Conservation (phyloP, 768 basidiomycete genomes). For the Sporobolomyces phaffii region DNA sequence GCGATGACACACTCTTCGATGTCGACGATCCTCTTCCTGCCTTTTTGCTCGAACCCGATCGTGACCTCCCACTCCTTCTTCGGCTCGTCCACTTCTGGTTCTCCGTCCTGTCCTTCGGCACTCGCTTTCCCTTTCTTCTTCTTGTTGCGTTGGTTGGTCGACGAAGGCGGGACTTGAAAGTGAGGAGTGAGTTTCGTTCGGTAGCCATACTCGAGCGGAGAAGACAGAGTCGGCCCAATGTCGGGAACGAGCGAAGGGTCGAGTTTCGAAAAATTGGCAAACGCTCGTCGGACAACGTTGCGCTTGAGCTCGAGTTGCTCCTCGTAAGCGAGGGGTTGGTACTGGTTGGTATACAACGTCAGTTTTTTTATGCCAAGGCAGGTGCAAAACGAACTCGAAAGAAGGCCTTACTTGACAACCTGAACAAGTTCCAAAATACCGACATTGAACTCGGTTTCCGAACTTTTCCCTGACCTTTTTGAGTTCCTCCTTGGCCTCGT, state of each 20-base stretch:
- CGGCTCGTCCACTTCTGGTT: slow-evolving; percentile 18
- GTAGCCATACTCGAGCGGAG: slow-evolving; percentile 83
- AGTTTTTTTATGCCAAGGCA: slow-evolving; percentile 9
- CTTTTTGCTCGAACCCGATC: slow-evolving; percentile 83
- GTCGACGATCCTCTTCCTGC: slow-evolving; percentile 69
- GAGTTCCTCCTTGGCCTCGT: slow-evolving; percentile 38
- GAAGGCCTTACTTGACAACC: slow-evolving; percentile 66
- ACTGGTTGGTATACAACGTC: slow-evolving; percentile 3
- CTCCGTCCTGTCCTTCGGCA: background rate
- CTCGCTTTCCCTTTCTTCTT: slow-evolving; percentile 23
- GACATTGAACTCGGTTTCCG: slow-evolving; percentile 58
- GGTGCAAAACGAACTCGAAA: background rate
- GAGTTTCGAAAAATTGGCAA: slow-evolving; percentile 65
- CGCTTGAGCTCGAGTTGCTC: slow-evolving; percentile 79
- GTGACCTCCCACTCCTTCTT: slow-evolving; percentile 57
- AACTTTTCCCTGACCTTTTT: slow-evolving; percentile 54
- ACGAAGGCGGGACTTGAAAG: slow-evolving; percentile 70
- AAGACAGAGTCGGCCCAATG: slow-evolving; percentile 69
- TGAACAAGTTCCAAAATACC: slow-evolving; percentile 80
- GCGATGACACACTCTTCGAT: slow-evolving; percentile 63
- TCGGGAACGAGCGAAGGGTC: slow-evolving; percentile 57
- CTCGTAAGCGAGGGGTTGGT: slow-evolving; percentile 77
- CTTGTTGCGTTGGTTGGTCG: slow-evolving; percentile 50
- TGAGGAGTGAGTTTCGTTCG: slow-evolving; percentile 97
- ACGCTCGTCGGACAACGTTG: slow-evolving; percentile 77